phyloP scores from a whole-genome alignment of 768 basidiomycete genomes.

The Sistotremastrum niveocremeum region DNA sequence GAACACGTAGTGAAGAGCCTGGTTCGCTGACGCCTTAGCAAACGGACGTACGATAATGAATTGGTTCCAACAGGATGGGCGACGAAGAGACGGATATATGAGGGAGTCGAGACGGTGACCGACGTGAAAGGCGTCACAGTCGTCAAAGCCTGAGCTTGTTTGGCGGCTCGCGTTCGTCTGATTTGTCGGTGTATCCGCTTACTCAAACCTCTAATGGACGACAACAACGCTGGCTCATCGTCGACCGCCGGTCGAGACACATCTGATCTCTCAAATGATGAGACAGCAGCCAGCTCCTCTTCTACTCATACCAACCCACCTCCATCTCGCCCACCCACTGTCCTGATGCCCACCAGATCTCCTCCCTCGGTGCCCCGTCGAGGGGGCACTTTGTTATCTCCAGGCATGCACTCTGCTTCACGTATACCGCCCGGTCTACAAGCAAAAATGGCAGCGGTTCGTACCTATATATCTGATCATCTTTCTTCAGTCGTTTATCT shows the following conservation, averaged over 20 bases:
- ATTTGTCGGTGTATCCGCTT: too few relatives aligned
- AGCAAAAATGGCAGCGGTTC: conserved; percentile 86
- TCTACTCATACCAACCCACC: conserved; percentile 3
- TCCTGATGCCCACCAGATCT: conserved; percentile 9
- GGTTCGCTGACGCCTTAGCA: neutral
- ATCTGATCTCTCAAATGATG: conserved; percentile 12
- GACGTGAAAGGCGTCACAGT: too few relatives aligned
- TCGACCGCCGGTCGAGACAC: neutral
- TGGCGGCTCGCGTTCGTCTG: too few relatives aligned
- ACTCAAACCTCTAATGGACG: too few relatives aligned
- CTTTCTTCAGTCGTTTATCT: conserved; percentile 10
- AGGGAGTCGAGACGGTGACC: too few relatives aligned
- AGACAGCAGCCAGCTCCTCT: neutral
- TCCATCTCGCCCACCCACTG: conserved; percentile 7
- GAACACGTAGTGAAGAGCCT: neutral
- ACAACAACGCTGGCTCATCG: too few relatives aligned
- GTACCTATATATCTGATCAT: conserved; percentile 12
- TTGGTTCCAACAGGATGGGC: too few relatives aligned
- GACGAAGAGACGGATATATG: too few relatives aligned
- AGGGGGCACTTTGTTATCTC: conserved; percentile 18
- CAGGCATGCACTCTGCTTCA: conserved; percentile 38
- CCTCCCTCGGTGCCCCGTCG: conserved; percentile 8
- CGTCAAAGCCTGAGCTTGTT: too few relatives aligned
- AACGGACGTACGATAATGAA: too few relatives aligned
- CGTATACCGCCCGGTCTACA: conserved; percentile 83